phyloP scores from a whole-genome alignment of 2,329 filamentous ascomycete species.

The Eutypella sp. region DNA sequence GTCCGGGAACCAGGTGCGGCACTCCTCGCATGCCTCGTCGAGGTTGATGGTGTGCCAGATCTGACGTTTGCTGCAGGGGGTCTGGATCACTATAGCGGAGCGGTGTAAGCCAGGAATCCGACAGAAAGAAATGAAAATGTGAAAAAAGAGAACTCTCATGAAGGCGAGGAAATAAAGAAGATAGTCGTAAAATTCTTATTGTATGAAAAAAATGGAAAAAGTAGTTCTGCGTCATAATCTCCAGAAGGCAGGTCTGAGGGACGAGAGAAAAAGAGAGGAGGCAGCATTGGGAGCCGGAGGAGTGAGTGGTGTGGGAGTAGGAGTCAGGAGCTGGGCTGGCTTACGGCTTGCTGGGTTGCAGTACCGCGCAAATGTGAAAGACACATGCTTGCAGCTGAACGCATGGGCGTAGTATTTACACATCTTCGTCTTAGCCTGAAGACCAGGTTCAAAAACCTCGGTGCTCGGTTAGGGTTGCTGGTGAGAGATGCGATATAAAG shows the following conservation, averaged over 20 bases:
- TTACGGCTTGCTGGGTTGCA: constrained; percentile 25
- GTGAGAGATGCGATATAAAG: too few species aligned
- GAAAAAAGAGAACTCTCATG: background rate
- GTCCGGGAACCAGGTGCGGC: constrained; percentile 25
- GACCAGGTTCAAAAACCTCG: background rate
- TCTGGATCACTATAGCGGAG: constrained; percentile 29
- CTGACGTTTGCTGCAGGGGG: constrained; percentile 26
- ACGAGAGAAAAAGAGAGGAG: constrained; percentile 1
- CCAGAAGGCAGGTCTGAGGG: too few species aligned
- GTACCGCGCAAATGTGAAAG: constrained; percentile 30
- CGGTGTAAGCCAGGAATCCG: too few species aligned
- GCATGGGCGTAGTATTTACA: constrained; percentile 35
- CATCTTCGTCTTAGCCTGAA: constrained; percentile 18
- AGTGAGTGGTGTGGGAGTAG: too few species aligned
- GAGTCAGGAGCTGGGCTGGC: background rate
- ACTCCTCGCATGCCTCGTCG: constrained; percentile 31
- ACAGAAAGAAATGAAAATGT: too few species aligned
- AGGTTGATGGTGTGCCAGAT: constrained; percentile 33
- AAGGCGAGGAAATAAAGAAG: background rate
- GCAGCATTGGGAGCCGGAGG: too few species aligned
- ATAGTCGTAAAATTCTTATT: background rate
- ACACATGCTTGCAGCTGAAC: constrained; percentile 30
- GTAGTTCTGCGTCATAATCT: too few species aligned
- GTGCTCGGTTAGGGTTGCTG: background rate
- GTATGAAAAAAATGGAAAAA: background rate